Evolutionary conservation across 2,329 filamentous ascomycete genomes (phyloP), one percentile per base, ranked within the genome.

Genomic region (Fusarium protoensiforme): DNA sequence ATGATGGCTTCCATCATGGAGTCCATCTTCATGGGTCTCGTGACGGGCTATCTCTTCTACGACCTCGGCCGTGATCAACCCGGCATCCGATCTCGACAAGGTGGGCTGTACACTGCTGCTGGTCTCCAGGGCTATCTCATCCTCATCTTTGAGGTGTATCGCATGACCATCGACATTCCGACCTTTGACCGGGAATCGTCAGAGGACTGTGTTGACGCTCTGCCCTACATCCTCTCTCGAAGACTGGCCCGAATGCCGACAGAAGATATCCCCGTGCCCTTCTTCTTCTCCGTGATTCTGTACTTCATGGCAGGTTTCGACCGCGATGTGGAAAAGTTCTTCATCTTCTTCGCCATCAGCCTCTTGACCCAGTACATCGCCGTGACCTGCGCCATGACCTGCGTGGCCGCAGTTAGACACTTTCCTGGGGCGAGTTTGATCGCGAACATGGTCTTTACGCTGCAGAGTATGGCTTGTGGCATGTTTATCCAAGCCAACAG

Each of bases 241-340:
- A 87, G 93, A 29, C 80, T 94, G 7, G 92, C 93, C 1, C 87
- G 92, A 7, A 82, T 94, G 24, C 85, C 91, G 2, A 90, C 92
- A 1, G 93, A 95, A 78, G 93, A 95, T 77, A 77, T 95, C 0
- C 92, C 92, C 0, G 92, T 94, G 1, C 93, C 93, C 0, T 86
- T 94, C 18, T 79, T 94, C 5, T 95, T 92, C 77, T 91, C 91
- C 7, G 82, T 91, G 2, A 91, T 95, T 9, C 92, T 91, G 77
- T 95, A 95, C 80, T 95, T 94, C 79, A 94, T 95, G 91, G 89
- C 90, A 8, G 92, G 92, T 0, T 93, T 94, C 74, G 89, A 93
- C 54, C 85, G 87, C 4, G 87, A 91, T 10, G 89, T 87, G 0
- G 81, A 77, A 2, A 89, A 92, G 62, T 95, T 94, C 80, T 91